A percentile compares a stretch with the other conserved stretches of the same genome.
Evolutionary conservation across 2,329 filamentous ascomycete genomes (phyloP).

Genomic region (Colletotrichum caudatum): DNA sequence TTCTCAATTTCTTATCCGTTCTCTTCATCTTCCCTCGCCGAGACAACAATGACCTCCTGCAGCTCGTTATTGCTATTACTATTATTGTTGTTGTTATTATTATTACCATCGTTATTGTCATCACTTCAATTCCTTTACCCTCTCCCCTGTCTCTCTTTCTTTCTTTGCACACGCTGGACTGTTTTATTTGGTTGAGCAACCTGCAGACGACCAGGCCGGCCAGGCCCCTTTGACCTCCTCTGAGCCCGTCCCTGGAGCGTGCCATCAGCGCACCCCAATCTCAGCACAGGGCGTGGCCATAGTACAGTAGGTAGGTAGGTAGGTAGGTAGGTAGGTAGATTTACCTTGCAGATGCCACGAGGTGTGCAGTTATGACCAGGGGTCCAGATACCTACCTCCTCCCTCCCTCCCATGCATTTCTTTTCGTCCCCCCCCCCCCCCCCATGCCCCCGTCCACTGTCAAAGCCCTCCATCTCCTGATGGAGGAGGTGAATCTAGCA

Average conservation of each 20-base stretch:
- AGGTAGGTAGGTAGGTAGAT: not conserved
- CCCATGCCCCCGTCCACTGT: conserved; percentile 42
- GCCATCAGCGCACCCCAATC: conserved; percentile 16
- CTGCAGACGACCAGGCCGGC: not conserved
- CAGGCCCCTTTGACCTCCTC: conserved; percentile 7
- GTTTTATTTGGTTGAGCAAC: conserved; percentile 14
- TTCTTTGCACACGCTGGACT: not conserved
- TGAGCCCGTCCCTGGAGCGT: conserved; percentile 12
- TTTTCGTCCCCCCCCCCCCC: conserved; percentile 36
- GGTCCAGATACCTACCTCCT: conserved; percentile 34
- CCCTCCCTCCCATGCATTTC: conserved; percentile 32
- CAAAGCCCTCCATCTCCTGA: conserved; percentile 44
- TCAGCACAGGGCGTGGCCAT: conserved; percentile 34
- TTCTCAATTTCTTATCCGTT: too few species aligned
- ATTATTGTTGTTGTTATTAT: too few species aligned
- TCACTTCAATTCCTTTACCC: not conserved
- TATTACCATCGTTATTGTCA: not conserved
- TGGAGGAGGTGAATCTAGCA: conserved; percentile 41
- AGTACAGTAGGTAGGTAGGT: not conserved
- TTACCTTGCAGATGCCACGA: conserved; percentile 42
- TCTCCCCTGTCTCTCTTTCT: not conserved
- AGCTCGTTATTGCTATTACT: too few species aligned
- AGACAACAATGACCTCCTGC: not conserved
- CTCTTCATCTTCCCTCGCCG: not conserved
- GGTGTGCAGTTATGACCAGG: conserved; percentile 40